A percentile compares a stretch with the other conserved stretches of the same genome.
Evolutionary conservation across 2,329 filamentous ascomycete species (phyloP).

Genomic region (Diaporthe sp.): DNA sequence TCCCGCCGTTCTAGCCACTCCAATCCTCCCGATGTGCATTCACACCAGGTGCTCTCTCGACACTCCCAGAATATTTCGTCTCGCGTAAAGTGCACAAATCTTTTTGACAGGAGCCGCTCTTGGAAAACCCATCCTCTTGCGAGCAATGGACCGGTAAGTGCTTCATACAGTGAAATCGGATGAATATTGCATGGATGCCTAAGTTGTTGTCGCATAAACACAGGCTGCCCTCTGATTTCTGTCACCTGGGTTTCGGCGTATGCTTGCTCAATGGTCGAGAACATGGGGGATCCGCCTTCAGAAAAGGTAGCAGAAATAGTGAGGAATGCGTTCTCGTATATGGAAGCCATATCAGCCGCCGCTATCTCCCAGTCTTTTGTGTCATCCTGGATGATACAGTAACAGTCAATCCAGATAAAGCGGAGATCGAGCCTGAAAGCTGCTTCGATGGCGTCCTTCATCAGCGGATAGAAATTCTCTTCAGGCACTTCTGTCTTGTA

Average conservation of each 20-base stretch:
- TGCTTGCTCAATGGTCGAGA: background rate
- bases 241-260: background rate
- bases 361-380: background rate
- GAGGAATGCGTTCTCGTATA: slow-evolving; percentile 13
- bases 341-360: background rate
- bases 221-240: background rate
- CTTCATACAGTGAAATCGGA: background rate
- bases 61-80: slow-evolving; percentile 24
- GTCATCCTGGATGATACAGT: slow-evolving; percentile 6
- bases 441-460: background rate
- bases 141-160: background rate
- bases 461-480: background rate
- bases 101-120: background rate
- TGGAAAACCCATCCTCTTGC: slow-evolving; percentile 7
- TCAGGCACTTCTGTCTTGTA: background rate
- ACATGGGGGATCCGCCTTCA: background rate
- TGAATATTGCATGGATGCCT: background rate
- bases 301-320: background rate
- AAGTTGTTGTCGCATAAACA: background rate
- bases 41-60: slow-evolving; percentile 10
- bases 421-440: background rate
- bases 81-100: background rate
- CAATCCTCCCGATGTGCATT: background rate
- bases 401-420: background rate
- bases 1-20: background rate